These are phyloP conservation scores for Vitis hybrid DNA, from an alignment of 177 flowering plant genomes.

Conservation along the genomic window DNA sequence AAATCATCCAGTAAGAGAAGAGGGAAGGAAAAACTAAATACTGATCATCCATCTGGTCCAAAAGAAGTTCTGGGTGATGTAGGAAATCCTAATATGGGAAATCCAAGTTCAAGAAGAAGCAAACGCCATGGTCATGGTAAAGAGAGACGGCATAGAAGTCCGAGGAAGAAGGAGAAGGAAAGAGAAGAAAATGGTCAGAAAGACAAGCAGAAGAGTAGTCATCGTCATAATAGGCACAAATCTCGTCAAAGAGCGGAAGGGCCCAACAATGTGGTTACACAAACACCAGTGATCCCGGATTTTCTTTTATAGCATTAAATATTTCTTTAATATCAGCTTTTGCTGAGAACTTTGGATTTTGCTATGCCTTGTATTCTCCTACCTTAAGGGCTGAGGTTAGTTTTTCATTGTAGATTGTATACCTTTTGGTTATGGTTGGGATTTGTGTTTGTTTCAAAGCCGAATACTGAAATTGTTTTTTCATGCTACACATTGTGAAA, in stretches of 20 bases:
- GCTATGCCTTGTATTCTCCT: slow-evolving; percentile 2
- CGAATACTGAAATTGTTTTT: slow-evolving; percentile 7
- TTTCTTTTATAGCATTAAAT: slow-evolving; percentile 60
- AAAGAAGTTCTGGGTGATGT: slow-evolving; percentile 33
- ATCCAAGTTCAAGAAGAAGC: slow-evolving; percentile 46
- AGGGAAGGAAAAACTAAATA: slow-evolving; percentile 47
- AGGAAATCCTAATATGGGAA: slow-evolving; percentile 30
- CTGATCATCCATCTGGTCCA: slow-evolving; percentile 21
- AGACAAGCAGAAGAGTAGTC: slow-evolving; percentile 51
- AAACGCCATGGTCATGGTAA: slow-evolving; percentile 51
- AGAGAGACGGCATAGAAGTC: slow-evolving; percentile 51
- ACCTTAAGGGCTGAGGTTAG: slow-evolving; percentile 18
- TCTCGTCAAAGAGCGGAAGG: slow-evolving; percentile 51
- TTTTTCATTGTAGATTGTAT: slow-evolving; percentile 17
- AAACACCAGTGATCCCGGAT: slow-evolving; percentile 73
- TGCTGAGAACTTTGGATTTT: slow-evolving; percentile 6
- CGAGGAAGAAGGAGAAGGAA: slow-evolving; percentile 34
- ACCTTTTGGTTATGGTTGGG: slow-evolving; percentile 3
- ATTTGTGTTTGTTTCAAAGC: slow-evolving; percentile 4
- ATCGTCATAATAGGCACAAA: slow-evolving; percentile 53
- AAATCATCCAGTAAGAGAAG: slow-evolving; percentile 41
- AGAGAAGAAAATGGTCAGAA: slow-evolving; percentile 39
- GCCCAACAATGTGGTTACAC: slow-evolving; percentile 36
- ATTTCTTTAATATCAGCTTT: slow-evolving; percentile 7
- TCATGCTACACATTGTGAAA: not conserved